A percentile compares a stretch with the other conserved stretches of the same genome.
Conservation (phyloP, 2,329 filamentous ascomycete species). For the Aspergillus thermomutatus region DNA sequence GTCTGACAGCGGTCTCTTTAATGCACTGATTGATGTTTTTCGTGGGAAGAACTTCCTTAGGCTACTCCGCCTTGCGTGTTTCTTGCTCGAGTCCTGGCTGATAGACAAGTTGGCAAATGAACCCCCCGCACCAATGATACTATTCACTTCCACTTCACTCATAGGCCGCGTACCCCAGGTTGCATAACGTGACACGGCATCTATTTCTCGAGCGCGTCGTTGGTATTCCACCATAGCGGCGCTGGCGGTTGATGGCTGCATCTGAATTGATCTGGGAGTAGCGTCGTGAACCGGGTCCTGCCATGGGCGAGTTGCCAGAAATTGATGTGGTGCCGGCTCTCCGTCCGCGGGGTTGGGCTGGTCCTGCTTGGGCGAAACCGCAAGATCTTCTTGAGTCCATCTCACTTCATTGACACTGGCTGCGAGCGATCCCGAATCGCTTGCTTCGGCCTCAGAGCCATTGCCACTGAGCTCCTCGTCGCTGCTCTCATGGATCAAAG, state of each 20-base stretch:
- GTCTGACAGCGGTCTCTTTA: conserved; percentile 45
- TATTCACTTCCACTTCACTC: conserved; percentile 51
- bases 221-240: conserved; percentile 54
- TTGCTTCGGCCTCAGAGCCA: conserved; percentile 21
- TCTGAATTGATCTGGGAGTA: conserved; percentile 25
- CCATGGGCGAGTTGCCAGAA: conserved; percentile 47
- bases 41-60: conserved; percentile 43
- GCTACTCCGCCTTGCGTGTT: conserved; percentile 45
- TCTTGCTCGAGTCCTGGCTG: conserved; percentile 33
- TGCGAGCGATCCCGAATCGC: conserved; percentile 25
- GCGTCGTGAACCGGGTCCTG: conserved; percentile 40
- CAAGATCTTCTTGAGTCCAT: conserved; percentile 19
- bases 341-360: conserved; percentile 22
- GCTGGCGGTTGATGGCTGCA: conserved; percentile 52
- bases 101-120: conserved; percentile 43
- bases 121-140: conserved; percentile 42
- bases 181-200: conserved; percentile 53
- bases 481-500: conserved; percentile 45
- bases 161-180: conserved; percentile 53
- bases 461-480: conserved; percentile 32
- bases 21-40: conserved; percentile 39
- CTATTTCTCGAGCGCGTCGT: conserved; percentile 49
- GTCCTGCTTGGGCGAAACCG: conserved; percentile 21
- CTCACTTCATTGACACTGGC: conserved; percentile 24
- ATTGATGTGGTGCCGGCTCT: conserved; percentile 35